Evolutionary conservation across 495 filamentous ascomycete species (phyloP).

Genomic region (Patellaria atrata): DNA sequence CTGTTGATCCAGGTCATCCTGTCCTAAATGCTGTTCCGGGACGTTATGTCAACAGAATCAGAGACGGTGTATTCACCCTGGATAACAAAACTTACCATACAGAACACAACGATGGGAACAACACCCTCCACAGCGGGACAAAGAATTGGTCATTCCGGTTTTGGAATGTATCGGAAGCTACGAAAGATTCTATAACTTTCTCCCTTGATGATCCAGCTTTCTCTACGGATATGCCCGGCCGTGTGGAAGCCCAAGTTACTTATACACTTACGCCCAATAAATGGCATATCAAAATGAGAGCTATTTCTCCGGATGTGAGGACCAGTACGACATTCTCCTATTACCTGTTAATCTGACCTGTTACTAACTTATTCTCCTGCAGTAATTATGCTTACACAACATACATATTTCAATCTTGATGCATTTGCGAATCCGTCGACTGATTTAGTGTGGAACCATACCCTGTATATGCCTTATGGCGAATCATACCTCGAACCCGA

Average conservation of each 20-base stretch:
- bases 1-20: slow-evolving; percentile 11
- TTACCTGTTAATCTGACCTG: too few relatives aligned
- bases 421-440: slow-evolving; percentile 27
- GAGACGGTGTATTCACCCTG: slow-evolving; percentile 37
- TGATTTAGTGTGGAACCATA: slow-evolving; percentile 31
- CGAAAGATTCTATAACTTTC: slow-evolving; percentile 15
- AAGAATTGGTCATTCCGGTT: slow-evolving; percentile 42
- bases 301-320: slow-evolving; percentile 33
- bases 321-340: slow-evolving; percentile 40
- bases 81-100: slow-evolving; percentile 36
- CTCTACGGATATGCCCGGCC: slow-evolving; percentile 15
- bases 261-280: slow-evolving; percentile 31
- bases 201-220: slow-evolving; percentile 13
- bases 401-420: slow-evolving; percentile 19
- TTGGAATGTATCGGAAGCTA: slow-evolving; percentile 12
- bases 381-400: slow-evolving; percentile 11
- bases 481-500: slow-evolving; percentile 10
- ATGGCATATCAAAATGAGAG: slow-evolving; percentile 41
- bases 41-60: slow-evolving; percentile 43
- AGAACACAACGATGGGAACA: slow-evolving; percentile 39
- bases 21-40: slow-evolving; percentile 25
- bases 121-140: slow-evolving; percentile 45
- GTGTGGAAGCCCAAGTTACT: slow-evolving; percentile 12
- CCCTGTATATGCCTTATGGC: slow-evolving; percentile 15
- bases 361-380: too few relatives aligned